These are phyloP conservation scores for Xylaria sp. DNA, from an alignment of 2,329 filamentous ascomycete species.

Conservation along the genomic window DNA sequence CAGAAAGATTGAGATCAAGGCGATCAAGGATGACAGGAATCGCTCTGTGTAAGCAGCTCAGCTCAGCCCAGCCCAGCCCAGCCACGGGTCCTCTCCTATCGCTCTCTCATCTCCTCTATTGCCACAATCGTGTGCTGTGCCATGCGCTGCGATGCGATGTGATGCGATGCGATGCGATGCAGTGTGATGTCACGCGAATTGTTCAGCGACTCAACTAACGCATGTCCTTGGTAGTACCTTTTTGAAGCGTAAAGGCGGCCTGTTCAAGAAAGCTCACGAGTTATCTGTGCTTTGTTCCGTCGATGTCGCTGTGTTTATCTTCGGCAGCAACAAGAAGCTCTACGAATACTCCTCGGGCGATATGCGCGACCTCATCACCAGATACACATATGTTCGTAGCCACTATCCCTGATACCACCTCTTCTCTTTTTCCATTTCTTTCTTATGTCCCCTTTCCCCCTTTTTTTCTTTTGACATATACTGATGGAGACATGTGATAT, in stretches of 20 bases:
- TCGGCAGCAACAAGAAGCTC: constrained; percentile 98
- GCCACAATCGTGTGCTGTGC: not conserved
- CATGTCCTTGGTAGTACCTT: constrained; percentile 75
- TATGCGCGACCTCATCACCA: constrained; percentile 87
- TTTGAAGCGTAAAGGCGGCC: constrained; percentile 95
- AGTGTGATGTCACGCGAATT: not conserved
- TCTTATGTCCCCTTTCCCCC: not conserved
- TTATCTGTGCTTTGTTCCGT: constrained; percentile 97
- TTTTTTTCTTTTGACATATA: constrained; percentile 5
- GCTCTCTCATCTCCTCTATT: not conserved
- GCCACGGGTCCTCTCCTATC: not conserved
- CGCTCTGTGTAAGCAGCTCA: constrained; percentile 84
- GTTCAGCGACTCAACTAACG: constrained; percentile 37
- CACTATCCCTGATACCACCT: not conserved
- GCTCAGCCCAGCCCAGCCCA: constrained; percentile 9
- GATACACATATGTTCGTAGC: constrained; percentile 87
- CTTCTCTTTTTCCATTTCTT: constrained; percentile 4
- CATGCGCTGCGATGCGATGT: constrained; percentile 3
- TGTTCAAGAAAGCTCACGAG: constrained; percentile 99
- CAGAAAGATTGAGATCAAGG: constrained; percentile 99
- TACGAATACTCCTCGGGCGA: constrained; percentile 97
- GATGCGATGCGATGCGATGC: constrained; percentile 18
- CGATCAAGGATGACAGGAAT: constrained; percentile 98
- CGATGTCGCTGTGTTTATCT: constrained; percentile 98
- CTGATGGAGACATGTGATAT: constrained; percentile 37